Base-by-base conservation (phyloP, 140 eudicot genomes). In the Flaveria floridana region DNA sequence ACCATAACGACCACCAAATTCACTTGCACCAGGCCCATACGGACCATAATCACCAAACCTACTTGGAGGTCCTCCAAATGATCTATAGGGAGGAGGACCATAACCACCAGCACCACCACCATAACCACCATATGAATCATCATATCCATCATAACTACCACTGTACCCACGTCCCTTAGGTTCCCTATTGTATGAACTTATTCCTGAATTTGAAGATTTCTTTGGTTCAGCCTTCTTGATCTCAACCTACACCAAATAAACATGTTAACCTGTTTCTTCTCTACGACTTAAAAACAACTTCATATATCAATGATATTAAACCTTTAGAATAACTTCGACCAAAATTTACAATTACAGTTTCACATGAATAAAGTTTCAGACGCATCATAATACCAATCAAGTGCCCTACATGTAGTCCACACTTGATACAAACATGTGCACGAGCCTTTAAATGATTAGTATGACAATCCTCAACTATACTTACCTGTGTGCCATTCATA, bases 141-240 rank as follows among this genome's bases (percentile, higher is more conserved):
- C 86, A 62, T 64, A 93, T 16, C 88, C 90, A 28, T 91, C 89
- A 85, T 76, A 84, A 81, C 79, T 65, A 79, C 82, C 96, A 7
- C 79, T 81, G 65, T 82, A 88, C 65, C 85, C 82, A 65, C 97
- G 91, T 20, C 88, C 91, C 91, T 89, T 94, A 86, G 89, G 78
- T 30, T 90, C 90, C 85, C 99, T 88, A 87, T 85, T 85, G 75
- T 83, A 87, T 26, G 90, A 86, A 65, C 86, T 85, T 69, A 81
- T 84, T 59, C 89, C 85, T 52, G 96, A 84, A 88, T 93, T 88
- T 73, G 98, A 93, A 78, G 99, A 74, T 86, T 86, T 93, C 95
- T 93, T 93, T 81, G 97, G 99, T 88, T 93, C 99, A 69, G 97
- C 97, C 80, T 87, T 94, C 96, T 94, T 94, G 89, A 94, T 84